Evolutionary conservation across 2,329 filamentous ascomycete species (phyloP).

Genomic region (Phyllosticta capitalensis): DNA sequence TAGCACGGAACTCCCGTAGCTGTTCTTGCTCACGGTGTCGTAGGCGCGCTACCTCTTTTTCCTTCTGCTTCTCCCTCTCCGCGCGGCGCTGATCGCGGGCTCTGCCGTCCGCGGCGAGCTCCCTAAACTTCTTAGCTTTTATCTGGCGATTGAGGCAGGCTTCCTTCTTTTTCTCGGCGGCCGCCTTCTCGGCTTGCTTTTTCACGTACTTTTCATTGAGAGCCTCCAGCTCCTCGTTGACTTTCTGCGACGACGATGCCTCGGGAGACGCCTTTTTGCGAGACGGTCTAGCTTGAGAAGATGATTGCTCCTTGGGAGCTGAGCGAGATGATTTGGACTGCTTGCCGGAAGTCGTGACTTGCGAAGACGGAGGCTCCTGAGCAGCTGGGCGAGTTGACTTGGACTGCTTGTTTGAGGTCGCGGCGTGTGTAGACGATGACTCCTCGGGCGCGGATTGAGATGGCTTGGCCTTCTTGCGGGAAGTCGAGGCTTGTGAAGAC

Average conservation of each 20-base stretch:
- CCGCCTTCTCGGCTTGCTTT: background rate
- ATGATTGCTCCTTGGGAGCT: background rate
- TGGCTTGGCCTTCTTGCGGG: too few relatives aligned
- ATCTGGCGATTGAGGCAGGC: conserved; percentile 3
- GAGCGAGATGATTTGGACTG: background rate
- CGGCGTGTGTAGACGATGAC: too few relatives aligned
- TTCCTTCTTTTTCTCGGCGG: background rate
- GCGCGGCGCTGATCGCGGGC: background rate
- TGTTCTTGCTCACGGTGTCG: background rate
- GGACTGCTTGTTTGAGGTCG: too few relatives aligned
- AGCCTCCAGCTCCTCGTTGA: background rate
- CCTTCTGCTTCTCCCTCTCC: background rate
- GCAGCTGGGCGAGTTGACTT: too few relatives aligned
- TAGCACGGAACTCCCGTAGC: background rate
- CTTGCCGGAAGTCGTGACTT: too few relatives aligned
- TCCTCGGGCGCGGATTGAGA: too few relatives aligned
- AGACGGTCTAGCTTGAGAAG: background rate
- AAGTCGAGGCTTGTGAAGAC: too few relatives aligned
- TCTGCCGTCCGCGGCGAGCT: background rate
- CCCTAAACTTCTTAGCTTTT: conserved; percentile 4
- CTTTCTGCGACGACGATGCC: background rate
- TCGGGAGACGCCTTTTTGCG: background rate
- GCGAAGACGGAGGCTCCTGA: too few relatives aligned
- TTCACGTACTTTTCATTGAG: background rate
- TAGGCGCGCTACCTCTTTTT: background rate